phyloP scores from a whole-genome alignment of 2,329 filamentous ascomycete species.

The Akanthomyces dipterigenus region DNA sequence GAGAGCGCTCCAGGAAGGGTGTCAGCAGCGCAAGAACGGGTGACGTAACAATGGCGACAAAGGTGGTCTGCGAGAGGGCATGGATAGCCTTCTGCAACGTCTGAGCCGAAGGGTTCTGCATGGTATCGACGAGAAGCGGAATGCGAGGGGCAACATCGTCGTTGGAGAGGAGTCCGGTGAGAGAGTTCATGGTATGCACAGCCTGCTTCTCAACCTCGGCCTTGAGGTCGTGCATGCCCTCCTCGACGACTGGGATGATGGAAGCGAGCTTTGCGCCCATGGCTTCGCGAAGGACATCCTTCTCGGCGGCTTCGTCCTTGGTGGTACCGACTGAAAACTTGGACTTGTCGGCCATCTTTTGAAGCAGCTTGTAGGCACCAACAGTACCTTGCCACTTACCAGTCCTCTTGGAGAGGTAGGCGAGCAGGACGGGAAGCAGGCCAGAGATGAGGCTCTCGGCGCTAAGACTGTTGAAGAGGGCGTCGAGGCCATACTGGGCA shows the following conservation, averaged over 20 bases:
- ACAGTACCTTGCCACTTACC: constrained; percentile 98
- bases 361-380: constrained; percentile 74
- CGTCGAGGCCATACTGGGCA: constrained; percentile 89
- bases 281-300: constrained; percentile 81
- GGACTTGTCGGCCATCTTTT: constrained; percentile 92
- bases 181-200: constrained; percentile 82
- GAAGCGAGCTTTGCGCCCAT: constrained; percentile 84
- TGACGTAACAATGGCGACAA: constrained; percentile 91
- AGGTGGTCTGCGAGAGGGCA: constrained; percentile 95
- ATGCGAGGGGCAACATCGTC: constrained; percentile 93
- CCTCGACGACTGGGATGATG: constrained; percentile 85
- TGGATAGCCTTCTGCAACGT: constrained; percentile 94
- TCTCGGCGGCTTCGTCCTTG: constrained; percentile 77
- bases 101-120: constrained; percentile 87
- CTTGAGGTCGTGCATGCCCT: constrained; percentile 96
- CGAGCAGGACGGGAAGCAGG: constrained; percentile 66
- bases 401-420: constrained; percentile 74
- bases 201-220: constrained; percentile 81
- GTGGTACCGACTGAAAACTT: constrained; percentile 72
- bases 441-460: constrained; percentile 78
- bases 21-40: constrained; percentile 92
- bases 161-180: constrained; percentile 87
- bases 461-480: constrained; percentile 71
- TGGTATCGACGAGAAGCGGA: constrained; percentile 84
- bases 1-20: constrained; percentile 84